Evolutionary conservation across 179 eudicot genomes (phyloP).

Genomic region (Silene noctiflora): DNA sequence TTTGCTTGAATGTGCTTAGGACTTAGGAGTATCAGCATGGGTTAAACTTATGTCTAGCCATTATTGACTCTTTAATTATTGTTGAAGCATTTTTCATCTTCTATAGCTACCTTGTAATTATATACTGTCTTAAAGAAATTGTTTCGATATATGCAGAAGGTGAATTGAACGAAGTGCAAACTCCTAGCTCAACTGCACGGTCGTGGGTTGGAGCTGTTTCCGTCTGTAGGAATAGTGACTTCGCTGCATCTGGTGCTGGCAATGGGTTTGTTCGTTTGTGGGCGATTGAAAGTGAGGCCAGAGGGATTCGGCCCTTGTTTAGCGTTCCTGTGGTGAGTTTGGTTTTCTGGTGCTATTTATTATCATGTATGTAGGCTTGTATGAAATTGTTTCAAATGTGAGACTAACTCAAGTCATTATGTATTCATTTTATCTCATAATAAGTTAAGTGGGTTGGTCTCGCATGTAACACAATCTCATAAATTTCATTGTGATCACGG

Average conservation of each 20-base stretch:
- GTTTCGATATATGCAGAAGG: constrained; percentile 39
- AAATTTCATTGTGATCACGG: no score
- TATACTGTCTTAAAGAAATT: background rate
- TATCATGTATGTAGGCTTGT: no score
- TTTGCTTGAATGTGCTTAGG: background rate
- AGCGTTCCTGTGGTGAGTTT: constrained; percentile 79
- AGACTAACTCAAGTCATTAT: no score
- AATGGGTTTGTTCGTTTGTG: constrained; percentile 77
- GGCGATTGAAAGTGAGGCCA: constrained; percentile 71
- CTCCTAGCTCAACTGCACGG: constrained; percentile 40
- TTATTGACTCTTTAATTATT: background rate
- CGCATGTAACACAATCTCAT: no score
- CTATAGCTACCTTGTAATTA: background rate
- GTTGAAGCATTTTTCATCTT: background rate
- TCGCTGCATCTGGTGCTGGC: constrained; percentile 97
- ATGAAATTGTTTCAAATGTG: no score
- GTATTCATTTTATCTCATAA: no score
- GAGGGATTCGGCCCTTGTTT: constrained; percentile 67
- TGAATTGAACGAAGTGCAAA: constrained; percentile 25
- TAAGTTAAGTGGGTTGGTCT: no score
- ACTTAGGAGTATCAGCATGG: background rate
- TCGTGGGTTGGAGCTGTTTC: constrained; percentile 85
- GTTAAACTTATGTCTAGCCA: background rate
- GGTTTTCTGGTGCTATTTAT: background rate
- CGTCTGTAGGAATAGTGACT: constrained; percentile 82